A percentile compares a stretch with the other conserved stretches of the same genome.
Evolutionary conservation across 1,284 basidiomycete genomes (phyloP).

Genomic region (Fomes fomentarius): DNA sequence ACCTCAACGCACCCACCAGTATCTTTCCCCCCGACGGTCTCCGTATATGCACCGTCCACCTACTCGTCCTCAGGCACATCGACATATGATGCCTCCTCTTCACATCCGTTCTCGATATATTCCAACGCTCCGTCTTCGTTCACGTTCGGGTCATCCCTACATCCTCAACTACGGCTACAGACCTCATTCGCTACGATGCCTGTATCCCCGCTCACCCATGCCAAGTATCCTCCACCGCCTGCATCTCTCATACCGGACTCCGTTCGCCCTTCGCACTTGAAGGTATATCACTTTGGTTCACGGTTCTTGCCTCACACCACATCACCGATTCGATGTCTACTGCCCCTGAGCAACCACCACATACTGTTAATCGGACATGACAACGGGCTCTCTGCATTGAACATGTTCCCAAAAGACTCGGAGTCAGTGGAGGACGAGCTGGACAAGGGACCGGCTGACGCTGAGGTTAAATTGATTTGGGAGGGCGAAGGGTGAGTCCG

Average conservation of each 20-base stretch:
- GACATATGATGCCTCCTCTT: slow-evolving; percentile 7
- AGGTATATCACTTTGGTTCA: slow-evolving; percentile 76
- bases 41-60: slow-evolving; percentile 15
- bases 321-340: slow-evolving; percentile 68
- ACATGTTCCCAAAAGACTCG: slow-evolving; percentile 76
- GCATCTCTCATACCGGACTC: slow-evolving; percentile 53
- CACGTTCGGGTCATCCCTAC: slow-evolving; percentile 12
- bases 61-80: slow-evolving; percentile 10
- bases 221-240: slow-evolving; percentile 39
- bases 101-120: slow-evolving; percentile 21
- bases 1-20: background rate
- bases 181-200: slow-evolving; percentile 41
- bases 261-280: slow-evolving; percentile 62
- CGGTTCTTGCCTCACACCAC: slow-evolving; percentile 81
- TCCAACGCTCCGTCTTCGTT: slow-evolving; percentile 19
- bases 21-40: slow-evolving; percentile 4
- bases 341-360: slow-evolving; percentile 66
- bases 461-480: slow-evolving; percentile 69
- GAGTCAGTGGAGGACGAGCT: slow-evolving; percentile 56
- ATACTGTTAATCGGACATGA: slow-evolving; percentile 76
- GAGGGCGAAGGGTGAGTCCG: slow-evolving; percentile 68
- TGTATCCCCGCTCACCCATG: slow-evolving; percentile 35
- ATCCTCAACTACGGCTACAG: slow-evolving; percentile 44
- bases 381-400: slow-evolving; percentile 74
- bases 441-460: slow-evolving; percentile 68